Evolutionary conservation across 1,284 basidiomycete genomes (phyloP).

Genomic region (Moesziomyces aphidis): DNA sequence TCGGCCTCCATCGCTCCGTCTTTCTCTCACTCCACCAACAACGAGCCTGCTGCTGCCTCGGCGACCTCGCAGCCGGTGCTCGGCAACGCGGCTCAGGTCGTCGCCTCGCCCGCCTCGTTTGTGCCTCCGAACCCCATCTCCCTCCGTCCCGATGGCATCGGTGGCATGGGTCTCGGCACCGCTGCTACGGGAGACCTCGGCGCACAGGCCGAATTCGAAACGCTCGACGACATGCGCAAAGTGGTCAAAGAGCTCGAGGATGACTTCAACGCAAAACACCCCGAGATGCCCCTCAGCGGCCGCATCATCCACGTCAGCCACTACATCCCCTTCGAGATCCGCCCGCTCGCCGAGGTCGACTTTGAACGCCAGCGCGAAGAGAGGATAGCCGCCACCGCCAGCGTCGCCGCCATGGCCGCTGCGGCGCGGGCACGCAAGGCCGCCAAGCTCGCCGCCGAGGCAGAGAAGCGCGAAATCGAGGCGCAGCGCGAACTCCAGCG

Average conservation of each 20-base stretch:
- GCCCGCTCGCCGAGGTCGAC: slow-evolving; percentile 59
- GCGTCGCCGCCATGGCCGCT: slow-evolving; percentile 61
- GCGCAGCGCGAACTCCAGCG: slow-evolving; percentile 42
- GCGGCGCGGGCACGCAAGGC: slow-evolving; percentile 60
- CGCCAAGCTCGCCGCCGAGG: slow-evolving; percentile 48
- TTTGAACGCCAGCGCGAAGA: slow-evolving; percentile 57
- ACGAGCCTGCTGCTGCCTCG: slow-evolving; percentile 1
- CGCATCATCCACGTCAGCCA: slow-evolving; percentile 67
- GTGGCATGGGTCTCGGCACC: slow-evolving; percentile 56
- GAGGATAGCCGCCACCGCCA: slow-evolving; percentile 57
- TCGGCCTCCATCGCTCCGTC: slow-evolving; percentile 38
- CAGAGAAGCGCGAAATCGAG: slow-evolving; percentile 49
- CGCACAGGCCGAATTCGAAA: slow-evolving; percentile 53
- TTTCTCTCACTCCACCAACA: slow-evolving; percentile 6
- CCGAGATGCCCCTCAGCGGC: slow-evolving; percentile 57
- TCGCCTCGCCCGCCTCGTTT: slow-evolving; percentile 20
- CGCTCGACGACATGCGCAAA: slow-evolving; percentile 53
- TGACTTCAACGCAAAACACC: slow-evolving; percentile 61
- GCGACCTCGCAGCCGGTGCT: slow-evolving; percentile 4
- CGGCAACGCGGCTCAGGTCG: slow-evolving; percentile 15
- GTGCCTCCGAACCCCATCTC: slow-evolving; percentile 29
- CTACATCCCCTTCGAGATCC: slow-evolving; percentile 65
- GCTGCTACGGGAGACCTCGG: slow-evolving; percentile 62
- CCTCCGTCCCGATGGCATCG: slow-evolving; percentile 61
- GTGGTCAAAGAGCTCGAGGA: slow-evolving; percentile 57